Evolutionary conservation across 345 rosid species (phyloP), one percentile per base, ranked within the genome.

Genomic region (Ceriops decandra): DNA sequence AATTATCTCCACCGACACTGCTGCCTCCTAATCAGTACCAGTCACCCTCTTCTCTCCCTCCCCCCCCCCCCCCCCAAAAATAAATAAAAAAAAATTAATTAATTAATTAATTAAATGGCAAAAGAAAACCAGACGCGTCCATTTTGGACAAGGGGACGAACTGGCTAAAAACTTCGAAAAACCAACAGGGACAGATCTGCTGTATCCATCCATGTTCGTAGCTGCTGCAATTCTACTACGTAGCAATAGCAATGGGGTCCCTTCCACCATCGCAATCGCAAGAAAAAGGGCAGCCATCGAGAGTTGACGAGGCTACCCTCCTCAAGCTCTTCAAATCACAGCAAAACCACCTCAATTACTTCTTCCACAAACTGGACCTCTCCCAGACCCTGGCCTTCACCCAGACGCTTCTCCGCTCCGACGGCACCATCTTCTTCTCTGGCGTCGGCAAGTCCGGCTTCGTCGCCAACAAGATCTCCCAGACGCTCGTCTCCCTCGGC

Each of bases 371-470:
- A 74, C 97, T 92, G 52, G 85, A 89, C 63, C 83, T 90, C 74
- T 68, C 96, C 21, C 92, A 84, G 46, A 77, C 98, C 75, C 78
- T 85, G 1, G 58, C 84, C 63, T 95, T 95, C 96, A 65, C 95
- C 54, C 85, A 80, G 27, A 68, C 84, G 31, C 98, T 92, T 79
- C 90, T 88, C 68, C 68, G 78, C 64, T 71, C 80, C 60, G 17
- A 71, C 31, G 96, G 97, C 52, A 86, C 90, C 31, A 75, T 92
- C 61, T 86, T 92, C 83, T 90, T 95, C 88, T 73, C 98, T 63
- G 97, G 99, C 32, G 92, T 95, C 72, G 98, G 97, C 0, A 95
- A 95, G 74, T 92, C 96, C 33, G 97, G 96, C 31, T 90, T 95
- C 87, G 97, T 95, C 67, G 93, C 99, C 65, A 75, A 85, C 79